Conservation (phyloP, 164 flowering plant species). For the Sextonia rubra region DNA sequence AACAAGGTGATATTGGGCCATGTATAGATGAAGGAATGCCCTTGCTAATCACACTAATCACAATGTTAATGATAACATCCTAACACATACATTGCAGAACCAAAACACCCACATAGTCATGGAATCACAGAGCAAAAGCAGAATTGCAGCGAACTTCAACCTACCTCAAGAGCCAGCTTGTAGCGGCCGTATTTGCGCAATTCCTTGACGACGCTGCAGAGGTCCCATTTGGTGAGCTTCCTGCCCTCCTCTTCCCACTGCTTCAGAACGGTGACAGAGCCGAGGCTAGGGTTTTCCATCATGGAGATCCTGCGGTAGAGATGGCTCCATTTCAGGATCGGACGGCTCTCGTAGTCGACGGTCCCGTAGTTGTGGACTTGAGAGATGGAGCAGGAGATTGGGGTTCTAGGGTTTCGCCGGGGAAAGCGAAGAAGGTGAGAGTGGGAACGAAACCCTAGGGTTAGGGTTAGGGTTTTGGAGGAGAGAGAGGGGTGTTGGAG, state of each 20-base stretch:
- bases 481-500: conserved; percentile 18
- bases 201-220: conserved; percentile 64
- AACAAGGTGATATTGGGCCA: no score
- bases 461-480: conserved; percentile 15
- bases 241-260: conserved; percentile 56
- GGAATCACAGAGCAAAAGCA: not conserved
- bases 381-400: conserved; percentile 38
- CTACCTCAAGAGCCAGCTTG: conserved; percentile 74
- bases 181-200: conserved; percentile 57
- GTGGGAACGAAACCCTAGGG: conserved; percentile 7
- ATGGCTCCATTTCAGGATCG: conserved; percentile 49
- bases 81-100: no score
- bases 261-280: conserved; percentile 49
- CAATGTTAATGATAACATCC: no score
- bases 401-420: not conserved
- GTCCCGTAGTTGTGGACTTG: conserved; percentile 58
- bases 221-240: conserved; percentile 67
- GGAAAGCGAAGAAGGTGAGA: not conserved
- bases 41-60: no score
- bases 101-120: no score
- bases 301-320: conserved; percentile 50
- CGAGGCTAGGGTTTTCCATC: conserved; percentile 50
- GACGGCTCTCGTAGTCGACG: conserved; percentile 54
- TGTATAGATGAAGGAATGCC: no score
- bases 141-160: not conserved